Percentiles rank a stretch among this genome's conserved stretches.
phyloP scores from a whole-genome alignment of 2,329 filamentous ascomycete genomes.

The Curvularia lunata region DNA sequence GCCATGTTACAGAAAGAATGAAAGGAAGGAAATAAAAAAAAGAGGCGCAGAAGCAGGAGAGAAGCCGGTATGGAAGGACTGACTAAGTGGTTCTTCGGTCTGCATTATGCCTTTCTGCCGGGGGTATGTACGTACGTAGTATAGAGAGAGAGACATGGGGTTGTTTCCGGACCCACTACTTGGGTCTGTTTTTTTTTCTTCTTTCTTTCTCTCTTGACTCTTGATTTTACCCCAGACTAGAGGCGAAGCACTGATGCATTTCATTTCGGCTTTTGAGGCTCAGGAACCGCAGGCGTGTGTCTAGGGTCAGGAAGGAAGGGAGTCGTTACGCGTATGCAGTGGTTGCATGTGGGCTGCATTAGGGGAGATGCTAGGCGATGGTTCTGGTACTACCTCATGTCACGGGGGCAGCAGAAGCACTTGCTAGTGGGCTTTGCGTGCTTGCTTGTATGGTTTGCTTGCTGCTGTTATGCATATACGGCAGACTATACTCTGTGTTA shows the following conservation, averaged over 20 bases:
- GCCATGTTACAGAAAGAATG: constrained; percentile 1
- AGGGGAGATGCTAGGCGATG: not conserved
- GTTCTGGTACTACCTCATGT: not conserved
- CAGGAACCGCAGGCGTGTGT: constrained; percentile 27
- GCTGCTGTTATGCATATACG: constrained; percentile 1
- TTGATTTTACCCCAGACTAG: constrained; percentile 3
- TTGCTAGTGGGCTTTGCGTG: not conserved
- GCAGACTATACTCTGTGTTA: not conserved
- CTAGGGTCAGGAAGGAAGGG: not conserved
- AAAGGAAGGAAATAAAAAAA: no score
- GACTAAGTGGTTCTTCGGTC: no score
- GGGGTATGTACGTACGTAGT: not conserved
- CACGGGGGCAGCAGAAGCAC: not conserved
- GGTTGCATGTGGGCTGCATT: not conserved
- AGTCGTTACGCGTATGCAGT: not conserved
- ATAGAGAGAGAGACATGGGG: not conserved
- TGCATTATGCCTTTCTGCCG: not conserved
- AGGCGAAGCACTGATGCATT: not conserved
- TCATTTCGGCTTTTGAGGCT: constrained; percentile 30
- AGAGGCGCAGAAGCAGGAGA: not conserved
- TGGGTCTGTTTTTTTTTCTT: not conserved
- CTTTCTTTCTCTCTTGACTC: no score
- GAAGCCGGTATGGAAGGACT: not conserved
- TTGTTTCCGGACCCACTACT: not conserved
- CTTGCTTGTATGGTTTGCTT: not conserved